Base-by-base conservation (phyloP, 2,329 filamentous ascomycete species). In the Aureobasidium sp. region DNA sequence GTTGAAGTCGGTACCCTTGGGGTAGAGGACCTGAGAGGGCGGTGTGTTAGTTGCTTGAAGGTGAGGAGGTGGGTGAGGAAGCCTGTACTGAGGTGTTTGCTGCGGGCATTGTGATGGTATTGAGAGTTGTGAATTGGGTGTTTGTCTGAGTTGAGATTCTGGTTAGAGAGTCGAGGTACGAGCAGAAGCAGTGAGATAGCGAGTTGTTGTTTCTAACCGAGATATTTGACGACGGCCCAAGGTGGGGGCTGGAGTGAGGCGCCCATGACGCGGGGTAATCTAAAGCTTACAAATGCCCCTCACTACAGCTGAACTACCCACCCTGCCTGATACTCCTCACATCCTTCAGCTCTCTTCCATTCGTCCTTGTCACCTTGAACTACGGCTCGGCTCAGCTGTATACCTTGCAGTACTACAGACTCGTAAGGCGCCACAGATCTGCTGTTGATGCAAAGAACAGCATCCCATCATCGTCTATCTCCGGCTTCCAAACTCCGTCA, bases 1-100 rank as follows among this genome's bases (percentile, higher is more conserved):
- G 66, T 75, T 66, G 70, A 75, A 75, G 30, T 69, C 70, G 60
- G 67, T 66, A 27, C 71, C 72, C 55, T 70, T 63, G 21, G 71
- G 71, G 67, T 74, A 74, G 66, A 73, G 62, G 65, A 74, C 71
- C 59, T 61, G 21, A 21, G 21, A 21, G 25, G 15, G 21, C 9
- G 32, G 5, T 15, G 41, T 45, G 54, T 47, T 13, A 47, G 54
- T 21, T 58, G 11, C 21, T 21, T 21, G 27, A 7, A 11, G 7
- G 15, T 30, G 39, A 5, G 39, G 10, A 8, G 45, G 55, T 11
- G 25, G 25, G n/a, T 1, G 30, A 47, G 7, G 21, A 27, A 16
- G 45, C 7, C 16, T 5, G 21, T 50, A 59, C 57, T 34, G 57
- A 50, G 48, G 61, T 58, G 52, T 60, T 53, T 55, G 27, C 50